A percentile compares a stretch with the other conserved stretches of the same genome.
phyloP scores from a whole-genome alignment of 2,329 filamentous ascomycete species.

The Trichoderma breve region DNA sequence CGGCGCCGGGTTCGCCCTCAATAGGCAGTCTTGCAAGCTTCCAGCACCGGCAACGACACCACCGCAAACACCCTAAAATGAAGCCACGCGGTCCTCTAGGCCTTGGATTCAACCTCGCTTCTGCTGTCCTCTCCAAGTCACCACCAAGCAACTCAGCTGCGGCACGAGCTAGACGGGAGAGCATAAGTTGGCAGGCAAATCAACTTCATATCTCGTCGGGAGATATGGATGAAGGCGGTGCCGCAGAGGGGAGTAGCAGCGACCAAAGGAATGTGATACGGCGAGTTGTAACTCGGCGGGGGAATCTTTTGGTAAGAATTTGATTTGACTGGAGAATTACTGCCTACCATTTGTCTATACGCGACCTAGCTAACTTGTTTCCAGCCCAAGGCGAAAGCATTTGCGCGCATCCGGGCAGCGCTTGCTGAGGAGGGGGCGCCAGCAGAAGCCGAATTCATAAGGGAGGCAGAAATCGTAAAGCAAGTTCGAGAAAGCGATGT shows the following conservation, averaged over 20 bases:
- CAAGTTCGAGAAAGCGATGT: conserved; percentile 90
- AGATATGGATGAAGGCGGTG: conserved; percentile 58
- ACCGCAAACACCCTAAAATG: conserved; percentile 65
- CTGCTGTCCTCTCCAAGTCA: conserved; percentile 62
- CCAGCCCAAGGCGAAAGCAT: conserved; percentile 93
- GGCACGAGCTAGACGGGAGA: conserved; percentile 69
- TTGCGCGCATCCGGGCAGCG: conserved; percentile 87
- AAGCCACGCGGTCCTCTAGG: conserved; percentile 50
- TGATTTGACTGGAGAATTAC: not conserved
- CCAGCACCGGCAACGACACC: conserved; percentile 69
- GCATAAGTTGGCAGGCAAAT: conserved; percentile 85
- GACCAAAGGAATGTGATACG: conserved; percentile 74
- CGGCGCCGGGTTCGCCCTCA: conserved; percentile 62
- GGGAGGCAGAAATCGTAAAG: conserved; percentile 92
- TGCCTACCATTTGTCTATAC: too few species aligned
- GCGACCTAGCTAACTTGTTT: conserved; percentile 29
- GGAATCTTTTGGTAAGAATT: conserved; percentile 75
- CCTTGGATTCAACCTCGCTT: conserved; percentile 48
- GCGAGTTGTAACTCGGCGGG: conserved; percentile 78
- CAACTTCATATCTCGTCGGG: conserved; percentile 78
- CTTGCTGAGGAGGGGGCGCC: conserved; percentile 85
- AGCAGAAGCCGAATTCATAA: conserved; percentile 80
- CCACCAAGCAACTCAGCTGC: conserved; percentile 55
- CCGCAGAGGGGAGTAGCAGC: conserved; percentile 49
- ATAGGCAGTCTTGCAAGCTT: conserved; percentile 80